Conservation (phyloP, 139 green algal species). For the Haematococcus sp. region DNA sequence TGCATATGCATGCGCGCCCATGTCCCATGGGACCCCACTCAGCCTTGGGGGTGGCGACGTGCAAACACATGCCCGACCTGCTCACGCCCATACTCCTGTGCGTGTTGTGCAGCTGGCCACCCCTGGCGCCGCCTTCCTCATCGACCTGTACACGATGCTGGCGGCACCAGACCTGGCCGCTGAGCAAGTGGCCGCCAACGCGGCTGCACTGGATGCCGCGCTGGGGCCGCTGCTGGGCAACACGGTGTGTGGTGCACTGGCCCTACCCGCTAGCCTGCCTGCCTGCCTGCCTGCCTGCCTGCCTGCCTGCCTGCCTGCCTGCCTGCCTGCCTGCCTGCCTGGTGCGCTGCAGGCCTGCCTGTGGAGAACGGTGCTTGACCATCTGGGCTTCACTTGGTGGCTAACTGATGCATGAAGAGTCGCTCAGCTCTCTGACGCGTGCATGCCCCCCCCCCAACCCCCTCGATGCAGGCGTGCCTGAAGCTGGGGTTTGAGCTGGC, state of each 20-base stretch:
- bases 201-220: background rate
- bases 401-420: no score
- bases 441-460: conserved; percentile 26
- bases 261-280: no score
- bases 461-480: conserved; percentile 11
- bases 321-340: no score
- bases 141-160: conserved; percentile 60
- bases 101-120: conserved; percentile 42
- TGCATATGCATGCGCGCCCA: background rate
- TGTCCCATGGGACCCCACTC: no score
- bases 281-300: no score
- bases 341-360: no score
- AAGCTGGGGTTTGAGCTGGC: conserved; percentile 47
- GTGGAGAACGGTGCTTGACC: no score
- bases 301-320: no score
- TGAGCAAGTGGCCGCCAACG: background rate
- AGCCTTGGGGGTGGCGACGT: background rate
- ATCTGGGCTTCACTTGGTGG: no score
- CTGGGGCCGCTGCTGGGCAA: background rate
- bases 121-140: conserved; percentile 35
- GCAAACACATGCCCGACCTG: no score
- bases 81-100: background rate
- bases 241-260: no score
- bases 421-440: no score
- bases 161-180: background rate